These are phyloP conservation scores for Dothidotthia symphoricarpi DNA, from an alignment of 2,329 filamentous ascomycete genomes.

Conservation along the genomic window DNA sequence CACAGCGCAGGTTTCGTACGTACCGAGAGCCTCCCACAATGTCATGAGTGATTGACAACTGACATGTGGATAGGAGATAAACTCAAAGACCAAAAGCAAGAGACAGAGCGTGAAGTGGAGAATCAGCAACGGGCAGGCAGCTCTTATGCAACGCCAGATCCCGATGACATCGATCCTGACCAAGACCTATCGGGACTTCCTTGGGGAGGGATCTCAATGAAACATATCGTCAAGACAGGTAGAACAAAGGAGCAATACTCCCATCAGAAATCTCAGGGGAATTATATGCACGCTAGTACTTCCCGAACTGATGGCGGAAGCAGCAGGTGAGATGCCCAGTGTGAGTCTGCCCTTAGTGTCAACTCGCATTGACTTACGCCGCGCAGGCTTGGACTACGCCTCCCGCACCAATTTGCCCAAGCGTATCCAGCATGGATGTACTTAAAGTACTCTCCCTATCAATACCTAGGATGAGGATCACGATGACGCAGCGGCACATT, in stretches of 20 bases:
- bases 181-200: slow-evolving; percentile 64
- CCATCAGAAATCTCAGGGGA: slow-evolving; percentile 41
- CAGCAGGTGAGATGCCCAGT: slow-evolving; percentile 39
- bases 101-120: slow-evolving; percentile 60
- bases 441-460: slow-evolving; percentile 23
- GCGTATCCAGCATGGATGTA: slow-evolving; percentile 33
- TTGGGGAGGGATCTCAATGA: slow-evolving; percentile 69
- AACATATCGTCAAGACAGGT: slow-evolving; percentile 49
- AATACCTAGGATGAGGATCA: slow-evolving; percentile 7
- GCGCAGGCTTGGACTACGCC: slow-evolving; percentile 39
- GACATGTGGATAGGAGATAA: slow-evolving; percentile 60
- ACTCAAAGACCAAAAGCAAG: slow-evolving; percentile 65
- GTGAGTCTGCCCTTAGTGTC: slow-evolving; percentile 27
- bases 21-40: slow-evolving; percentile 4
- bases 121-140: slow-evolving; percentile 64
- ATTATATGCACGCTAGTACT: slow-evolving; percentile 39
- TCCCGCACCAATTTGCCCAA: slow-evolving; percentile 44
- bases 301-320: slow-evolving; percentile 40
- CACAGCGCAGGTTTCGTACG: slow-evolving; percentile 74
- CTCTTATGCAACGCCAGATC: slow-evolving; percentile 61
- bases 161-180: slow-evolving; percentile 54
- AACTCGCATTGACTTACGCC: slow-evolving; percentile 20
- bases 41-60: slow-evolving; percentile 1
- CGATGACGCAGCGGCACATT: neutral
- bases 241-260: slow-evolving; percentile 48